These are phyloP conservation scores for Cornus kousa DNA, from an alignment of 148 eudicot species.

Conservation along the genomic window DNA sequence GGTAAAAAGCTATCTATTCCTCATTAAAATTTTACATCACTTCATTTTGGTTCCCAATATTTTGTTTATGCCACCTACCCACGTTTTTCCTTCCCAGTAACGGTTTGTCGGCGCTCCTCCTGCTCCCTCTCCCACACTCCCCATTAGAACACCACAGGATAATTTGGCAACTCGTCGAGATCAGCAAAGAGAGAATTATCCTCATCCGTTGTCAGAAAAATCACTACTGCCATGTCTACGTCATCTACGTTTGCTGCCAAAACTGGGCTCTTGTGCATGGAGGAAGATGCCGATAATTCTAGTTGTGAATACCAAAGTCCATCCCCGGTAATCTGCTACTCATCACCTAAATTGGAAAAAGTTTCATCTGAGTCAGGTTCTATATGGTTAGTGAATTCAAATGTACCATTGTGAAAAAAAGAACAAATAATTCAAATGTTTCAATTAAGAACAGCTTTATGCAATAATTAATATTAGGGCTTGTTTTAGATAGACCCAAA, in stretches of 20 bases:
- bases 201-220: conserved; percentile 60
- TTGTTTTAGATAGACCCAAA: too few species aligned
- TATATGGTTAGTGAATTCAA: not conserved
- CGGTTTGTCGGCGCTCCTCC: conserved; percentile 23
- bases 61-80: too few species aligned
- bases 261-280: conserved; percentile 35
- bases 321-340: not conserved
- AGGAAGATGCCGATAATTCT: conserved; percentile 26
- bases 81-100: too few species aligned
- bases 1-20: conserved; percentile 12
- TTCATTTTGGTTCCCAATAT: too few species aligned
- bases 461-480: too few species aligned
- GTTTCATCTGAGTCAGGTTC: conserved; percentile 11
- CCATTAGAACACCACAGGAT: conserved; percentile 61
- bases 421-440: too few species aligned
- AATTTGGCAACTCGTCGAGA: conserved; percentile 85
- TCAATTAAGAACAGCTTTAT: too few species aligned
- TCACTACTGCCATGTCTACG: conserved; percentile 29
- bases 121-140: conserved; percentile 21
- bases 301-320: conserved; percentile 39
- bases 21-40: too few species aligned
- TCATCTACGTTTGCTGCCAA: conserved; percentile 5
- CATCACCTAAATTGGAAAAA: conserved; percentile 16
- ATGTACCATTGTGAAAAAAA: too few species aligned
- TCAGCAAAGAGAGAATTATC: conserved; percentile 74